A percentile compares a stretch with the other conserved stretches of the same genome.
These are phyloP conservation scores for Plenodomus biglobosus DNA, from an alignment of 2,329 filamentous ascomycete species.

Conservation along the genomic window DNA sequence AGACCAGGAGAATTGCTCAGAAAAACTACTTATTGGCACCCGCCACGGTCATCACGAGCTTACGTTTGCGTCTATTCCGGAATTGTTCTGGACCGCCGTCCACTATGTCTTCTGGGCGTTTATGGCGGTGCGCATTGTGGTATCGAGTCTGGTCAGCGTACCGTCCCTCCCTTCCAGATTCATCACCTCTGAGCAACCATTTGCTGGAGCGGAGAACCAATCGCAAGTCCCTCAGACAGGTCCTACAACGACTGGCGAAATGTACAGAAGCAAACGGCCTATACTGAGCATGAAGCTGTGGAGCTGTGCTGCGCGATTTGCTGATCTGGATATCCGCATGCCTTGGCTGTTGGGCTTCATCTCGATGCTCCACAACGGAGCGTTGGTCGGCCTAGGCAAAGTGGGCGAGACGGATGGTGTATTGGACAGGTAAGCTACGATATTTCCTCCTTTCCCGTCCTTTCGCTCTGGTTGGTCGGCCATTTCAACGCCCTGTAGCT, in stretches of 20 bases:
- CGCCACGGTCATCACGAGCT: constrained; percentile 19
- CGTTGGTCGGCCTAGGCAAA: constrained; percentile 71
- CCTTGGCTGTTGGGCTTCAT: constrained; percentile 82
- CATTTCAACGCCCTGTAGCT: constrained; percentile 19
- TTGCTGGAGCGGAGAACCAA: constrained; percentile 35
- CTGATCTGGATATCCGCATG: constrained; percentile 79
- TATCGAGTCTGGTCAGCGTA: constrained; percentile 66
- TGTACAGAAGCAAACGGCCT: constrained; percentile 55
- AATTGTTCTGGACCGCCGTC: constrained; percentile 59
- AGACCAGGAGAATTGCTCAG: constrained; percentile 26
- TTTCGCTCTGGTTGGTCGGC: constrained; percentile 38
- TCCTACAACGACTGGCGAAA: constrained; percentile 38
- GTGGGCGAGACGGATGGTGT: constrained; percentile 74
- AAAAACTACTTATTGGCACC: constrained; percentile 14
- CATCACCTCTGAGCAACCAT: constrained; percentile 34
- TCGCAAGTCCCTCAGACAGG: constrained; percentile 29
- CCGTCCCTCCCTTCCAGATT: constrained; percentile 65
- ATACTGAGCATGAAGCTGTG: constrained; percentile 77
- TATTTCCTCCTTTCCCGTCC: constrained; percentile 30
- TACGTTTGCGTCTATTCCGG: constrained; percentile 22
- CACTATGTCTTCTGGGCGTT: constrained; percentile 55
- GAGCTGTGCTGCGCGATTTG: constrained; percentile 69
- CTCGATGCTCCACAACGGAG: constrained; percentile 73
- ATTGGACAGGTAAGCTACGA: constrained; percentile 81
- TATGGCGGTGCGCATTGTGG: constrained; percentile 66